Base-by-base conservation (phyloP, 768 basidiomycete species). In the Suillus hirtellus region DNA sequence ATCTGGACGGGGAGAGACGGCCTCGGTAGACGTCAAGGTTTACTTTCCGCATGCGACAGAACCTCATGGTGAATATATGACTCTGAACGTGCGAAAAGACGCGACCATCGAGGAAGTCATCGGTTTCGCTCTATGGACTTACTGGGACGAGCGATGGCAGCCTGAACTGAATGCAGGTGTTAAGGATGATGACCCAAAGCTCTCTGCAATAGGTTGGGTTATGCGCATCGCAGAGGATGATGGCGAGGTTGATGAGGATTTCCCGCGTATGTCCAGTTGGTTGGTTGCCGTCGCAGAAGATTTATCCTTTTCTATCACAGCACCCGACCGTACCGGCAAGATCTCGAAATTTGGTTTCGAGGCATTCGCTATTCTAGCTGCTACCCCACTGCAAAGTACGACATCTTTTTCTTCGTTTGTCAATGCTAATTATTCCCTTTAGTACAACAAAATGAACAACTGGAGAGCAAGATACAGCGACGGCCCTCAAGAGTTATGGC, bases 221-320 rank as follows among this genome's bases (percentile, higher is more conserved):
- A 74, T 99, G 77, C 81, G 94, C 63, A 95, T 99, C 61, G 92
- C 95, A 1, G 97, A 99, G 70, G 93, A 95, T 52, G 96, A 99
- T 73, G 97, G 97, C 17, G 96, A 98, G 74, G 94, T 99, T 1
- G 97, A 99, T 72, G 97, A 98, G 73, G 97, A 99, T 78, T 99
- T 96, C 72, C 97, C 96, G 27, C 92, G 96, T 96, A 73, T 81
- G 17, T 40, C 37, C 1, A n/a, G 42, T 1, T 34, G 21, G 17
- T 12, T 15, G 27, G n/a, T 7, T 15, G 34, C 7, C 40, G 27
- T 17, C n/a, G 38, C 27, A 54, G 31, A 38, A 31, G 8, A 27
- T n/a, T 62, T 0, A 61, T 12, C n/a, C 10, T 43, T 43, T 44
- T n/a, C 19, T 44, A 14, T 24, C 66, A n/a, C 67, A 96, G 96